Evolutionary conservation across 2,329 filamentous ascomycete genomes (phyloP).

Genomic region (Byssochlamys sp.): DNA sequence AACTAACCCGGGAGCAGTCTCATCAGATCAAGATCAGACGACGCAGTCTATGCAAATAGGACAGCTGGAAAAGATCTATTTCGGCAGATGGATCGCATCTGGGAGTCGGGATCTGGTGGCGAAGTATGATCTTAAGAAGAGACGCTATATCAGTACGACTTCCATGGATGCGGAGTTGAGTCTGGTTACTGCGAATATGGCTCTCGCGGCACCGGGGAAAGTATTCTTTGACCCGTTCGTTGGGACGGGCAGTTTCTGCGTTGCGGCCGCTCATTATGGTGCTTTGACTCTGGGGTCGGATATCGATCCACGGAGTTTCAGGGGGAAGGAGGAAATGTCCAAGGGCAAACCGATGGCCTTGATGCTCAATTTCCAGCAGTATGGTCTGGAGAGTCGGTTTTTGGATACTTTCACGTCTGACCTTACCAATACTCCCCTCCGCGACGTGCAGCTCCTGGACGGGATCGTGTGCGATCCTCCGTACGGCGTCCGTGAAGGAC

Average conservation of each 20-base stretch:
- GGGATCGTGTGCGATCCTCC: constrained; percentile 92
- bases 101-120: constrained; percentile 59
- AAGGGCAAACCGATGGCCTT: constrained; percentile 38
- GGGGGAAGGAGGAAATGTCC: constrained; percentile 49
- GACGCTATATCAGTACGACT: constrained; percentile 86
- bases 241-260: constrained; percentile 83
- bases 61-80: constrained; percentile 54
- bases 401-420: constrained; percentile 78
- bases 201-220: constrained; percentile 69
- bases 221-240: constrained; percentile 92
- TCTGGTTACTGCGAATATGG: constrained; percentile 83
- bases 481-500: constrained; percentile 84
- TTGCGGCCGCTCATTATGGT: constrained; percentile 85
- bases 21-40: constrained; percentile 1
- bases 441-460: constrained; percentile 57
- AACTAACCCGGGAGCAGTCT: neutral
- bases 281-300: constrained; percentile 76
- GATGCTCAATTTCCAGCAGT: constrained; percentile 73
- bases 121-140: constrained; percentile 82
- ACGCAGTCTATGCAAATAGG: constrained; percentile 38
- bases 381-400: constrained; percentile 56
- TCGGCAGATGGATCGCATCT: constrained; percentile 61
- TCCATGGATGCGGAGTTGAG: constrained; percentile 95
- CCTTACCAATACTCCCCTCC: constrained; percentile 74
- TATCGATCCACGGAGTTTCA: constrained; percentile 81